phyloP scores from a whole-genome alignment of 1,284 basidiomycete genomes.

The Neonothopanus nambi region DNA sequence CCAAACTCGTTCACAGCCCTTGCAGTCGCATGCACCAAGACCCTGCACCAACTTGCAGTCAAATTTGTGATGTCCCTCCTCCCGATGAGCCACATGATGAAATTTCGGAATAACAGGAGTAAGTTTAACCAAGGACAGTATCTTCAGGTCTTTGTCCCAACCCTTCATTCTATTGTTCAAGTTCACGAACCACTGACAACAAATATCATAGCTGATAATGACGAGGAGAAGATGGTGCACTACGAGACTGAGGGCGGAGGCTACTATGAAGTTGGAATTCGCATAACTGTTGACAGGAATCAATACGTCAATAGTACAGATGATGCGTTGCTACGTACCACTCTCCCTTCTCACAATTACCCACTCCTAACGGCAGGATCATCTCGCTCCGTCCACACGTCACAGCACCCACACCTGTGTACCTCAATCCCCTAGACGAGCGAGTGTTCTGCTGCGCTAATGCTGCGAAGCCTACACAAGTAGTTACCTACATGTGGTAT shows the following conservation, averaged over 20 bases:
- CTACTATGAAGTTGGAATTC: conserved; percentile 21
- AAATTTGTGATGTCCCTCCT: too few species aligned
- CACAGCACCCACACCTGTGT: conserved; percentile 14
- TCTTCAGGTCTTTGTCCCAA: neutral
- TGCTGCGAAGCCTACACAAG: too few species aligned
- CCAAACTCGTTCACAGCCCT: conserved; percentile 19
- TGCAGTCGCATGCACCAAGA: conserved; percentile 17
- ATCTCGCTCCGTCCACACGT: conserved; percentile 13
- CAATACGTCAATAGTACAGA: too few species aligned
- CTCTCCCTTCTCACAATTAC: conserved; percentile 18
- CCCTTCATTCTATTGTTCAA: neutral
- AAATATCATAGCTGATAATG: conserved; percentile 20
- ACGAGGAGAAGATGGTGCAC: neutral
- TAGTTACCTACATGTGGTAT: conserved; percentile 5
- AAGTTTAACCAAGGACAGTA: neutral
- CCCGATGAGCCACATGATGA: too few species aligned
- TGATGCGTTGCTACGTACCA: too few species aligned
- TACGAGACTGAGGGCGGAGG: neutral
- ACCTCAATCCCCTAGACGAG: conserved; percentile 7
- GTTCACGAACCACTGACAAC: conserved; percentile 20
- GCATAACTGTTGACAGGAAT: too few species aligned
- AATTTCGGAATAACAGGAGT: too few species aligned
- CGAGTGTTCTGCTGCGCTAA: conserved; percentile 7
- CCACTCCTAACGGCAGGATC: conserved; percentile 7
- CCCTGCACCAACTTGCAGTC: conserved; percentile 15